These are phyloP conservation scores for Phialophora chinensis DNA, from an alignment of 2,329 filamentous ascomycete genomes.

Conservation along the genomic window DNA sequence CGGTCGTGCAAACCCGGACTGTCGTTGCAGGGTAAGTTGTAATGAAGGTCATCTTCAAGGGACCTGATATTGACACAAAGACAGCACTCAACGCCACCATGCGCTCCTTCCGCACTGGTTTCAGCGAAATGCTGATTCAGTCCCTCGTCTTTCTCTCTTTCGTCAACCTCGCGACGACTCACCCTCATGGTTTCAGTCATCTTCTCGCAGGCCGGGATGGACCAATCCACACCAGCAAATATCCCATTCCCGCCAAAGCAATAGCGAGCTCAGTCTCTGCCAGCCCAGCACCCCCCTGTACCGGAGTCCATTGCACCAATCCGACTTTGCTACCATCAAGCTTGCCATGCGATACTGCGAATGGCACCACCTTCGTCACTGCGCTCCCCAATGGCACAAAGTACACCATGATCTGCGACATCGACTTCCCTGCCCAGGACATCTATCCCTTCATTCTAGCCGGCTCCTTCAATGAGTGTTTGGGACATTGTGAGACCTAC, in stretches of 20 bases:
- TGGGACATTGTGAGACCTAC: conserved; percentile 40
- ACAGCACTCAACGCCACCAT: conserved; percentile 18
- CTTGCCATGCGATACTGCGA: conserved; percentile 32
- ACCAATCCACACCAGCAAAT: conserved; percentile 17
- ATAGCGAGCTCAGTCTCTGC: conserved; percentile 5
- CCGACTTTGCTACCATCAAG: background rate
- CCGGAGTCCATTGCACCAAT: conserved; percentile 19
- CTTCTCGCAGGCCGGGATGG: conserved; percentile 26
- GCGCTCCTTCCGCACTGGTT: conserved; percentile 13
- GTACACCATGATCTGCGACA: conserved; percentile 41
- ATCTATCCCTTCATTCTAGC: conserved; percentile 41
- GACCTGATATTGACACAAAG: conserved; percentile 8
- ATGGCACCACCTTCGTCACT: background rate
- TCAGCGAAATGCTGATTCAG: conserved; percentile 32
- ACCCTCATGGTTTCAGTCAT: conserved; percentile 17
- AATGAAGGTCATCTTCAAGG: background rate
- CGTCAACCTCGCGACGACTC: conserved; percentile 4
- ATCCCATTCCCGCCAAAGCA: conserved; percentile 23
- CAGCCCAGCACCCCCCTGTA: conserved; percentile 21
- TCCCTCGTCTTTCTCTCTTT: conserved; percentile 11
- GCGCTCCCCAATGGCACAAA: conserved; percentile 38
- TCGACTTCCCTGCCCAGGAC: conserved; percentile 40
- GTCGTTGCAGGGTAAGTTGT: conserved; percentile 11
- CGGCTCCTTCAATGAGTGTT: conserved; percentile 40
- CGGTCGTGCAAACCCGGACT: conserved; percentile 1